These are phyloP conservation scores for Suillus brevipes DNA, from an alignment of 768 basidiomycete genomes.

Conservation along the genomic window DNA sequence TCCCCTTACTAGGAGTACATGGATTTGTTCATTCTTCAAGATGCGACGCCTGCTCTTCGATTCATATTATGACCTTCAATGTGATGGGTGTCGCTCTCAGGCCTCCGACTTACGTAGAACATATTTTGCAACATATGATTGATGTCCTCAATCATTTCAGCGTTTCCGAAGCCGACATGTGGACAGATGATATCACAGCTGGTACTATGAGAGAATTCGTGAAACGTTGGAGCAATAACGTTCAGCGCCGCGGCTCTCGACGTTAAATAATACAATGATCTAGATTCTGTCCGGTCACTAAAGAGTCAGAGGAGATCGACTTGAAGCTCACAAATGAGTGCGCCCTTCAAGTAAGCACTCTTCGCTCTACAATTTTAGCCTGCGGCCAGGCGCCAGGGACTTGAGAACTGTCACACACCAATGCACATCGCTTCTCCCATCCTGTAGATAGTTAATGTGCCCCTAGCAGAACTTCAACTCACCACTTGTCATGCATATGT, in stretches of 20 bases:
- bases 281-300: not conserved
- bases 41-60: too few species aligned
- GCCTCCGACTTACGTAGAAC: not conserved
- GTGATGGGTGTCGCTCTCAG: not conserved
- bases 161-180: not conserved
- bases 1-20: too few species aligned
- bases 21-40: too few species aligned
- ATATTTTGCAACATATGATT: not conserved
- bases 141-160: not conserved
- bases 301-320: not conserved
- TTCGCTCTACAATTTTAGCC: not conserved
- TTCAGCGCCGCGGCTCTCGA: not conserved
- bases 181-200: not conserved
- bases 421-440: not conserved
- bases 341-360: not conserved
- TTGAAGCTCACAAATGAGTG: not conserved
- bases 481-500: not conserved
- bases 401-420: not conserved
- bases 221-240: not conserved
- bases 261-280: not conserved
- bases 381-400: not conserved
- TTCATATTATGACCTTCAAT: not conserved
- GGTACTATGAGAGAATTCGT: not conserved
- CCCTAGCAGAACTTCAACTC: not conserved
- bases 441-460: not conserved